phyloP scores from a whole-genome alignment of 352 stramenopile species.

The Phytophthora idaei region DNA sequence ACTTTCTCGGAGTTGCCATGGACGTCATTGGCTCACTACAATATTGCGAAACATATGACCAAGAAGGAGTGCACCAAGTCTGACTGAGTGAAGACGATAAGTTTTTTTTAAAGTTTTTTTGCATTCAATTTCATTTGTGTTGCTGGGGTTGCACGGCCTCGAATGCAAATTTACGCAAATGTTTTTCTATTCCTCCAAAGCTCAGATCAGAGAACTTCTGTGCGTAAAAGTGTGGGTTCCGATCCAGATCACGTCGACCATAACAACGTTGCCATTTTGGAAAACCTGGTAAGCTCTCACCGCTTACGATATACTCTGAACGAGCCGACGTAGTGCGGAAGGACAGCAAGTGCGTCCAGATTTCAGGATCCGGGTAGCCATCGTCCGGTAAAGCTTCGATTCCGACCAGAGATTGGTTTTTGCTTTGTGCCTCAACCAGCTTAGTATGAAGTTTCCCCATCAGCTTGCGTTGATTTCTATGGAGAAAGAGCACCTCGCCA shows the following conservation, averaged over 20 bases:
- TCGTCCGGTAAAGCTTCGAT: not conserved
- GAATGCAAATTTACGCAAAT: conserved; percentile 28
- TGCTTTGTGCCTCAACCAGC: not conserved
- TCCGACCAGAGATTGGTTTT: not conserved
- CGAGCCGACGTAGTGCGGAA: conserved; percentile 21
- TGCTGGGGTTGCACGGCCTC: conserved; percentile 16
- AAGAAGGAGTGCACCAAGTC: not conserved
- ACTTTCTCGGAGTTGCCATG: conserved; percentile 2
- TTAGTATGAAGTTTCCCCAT: conserved; percentile 29
- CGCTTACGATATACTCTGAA: conserved; percentile 6
- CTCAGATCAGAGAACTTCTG: conserved; percentile 21
- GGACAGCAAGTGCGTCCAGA: conserved; percentile 43
- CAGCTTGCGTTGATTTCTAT: conserved; percentile 71
- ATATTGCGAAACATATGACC: conserved; percentile 3
- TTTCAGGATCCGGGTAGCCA: conserved; percentile 11
- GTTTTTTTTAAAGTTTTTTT: no score
- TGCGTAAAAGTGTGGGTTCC: conserved; percentile 32
- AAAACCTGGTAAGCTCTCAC: not conserved
- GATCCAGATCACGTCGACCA: conserved; percentile 28
- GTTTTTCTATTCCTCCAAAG: conserved; percentile 31
- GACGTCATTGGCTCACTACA: conserved; percentile 6
- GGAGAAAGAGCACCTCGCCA: conserved; percentile 59
- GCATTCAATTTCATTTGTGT: not conserved
- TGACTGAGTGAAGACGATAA: not conserved
- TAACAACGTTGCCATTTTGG: conserved; percentile 35